Conservation (phyloP, 176 grass and related monocot genomes). For the Typha latifolia region DNA sequence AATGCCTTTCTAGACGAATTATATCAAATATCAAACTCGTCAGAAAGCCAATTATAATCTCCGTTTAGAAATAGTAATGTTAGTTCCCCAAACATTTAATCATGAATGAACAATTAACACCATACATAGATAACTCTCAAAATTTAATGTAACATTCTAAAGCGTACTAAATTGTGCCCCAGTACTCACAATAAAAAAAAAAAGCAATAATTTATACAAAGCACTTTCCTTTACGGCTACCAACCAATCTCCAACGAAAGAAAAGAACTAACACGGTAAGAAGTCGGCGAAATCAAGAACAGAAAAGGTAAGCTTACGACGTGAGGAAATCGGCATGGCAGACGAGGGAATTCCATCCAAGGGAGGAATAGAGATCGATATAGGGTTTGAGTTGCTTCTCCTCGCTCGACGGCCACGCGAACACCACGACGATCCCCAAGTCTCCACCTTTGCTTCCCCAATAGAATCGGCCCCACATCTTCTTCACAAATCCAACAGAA, state of each 20-base stretch:
- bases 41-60: too few species aligned
- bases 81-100: background rate
- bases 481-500: background rate
- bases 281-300: background rate
- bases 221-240: background rate
- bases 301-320: conserved; percentile 28
- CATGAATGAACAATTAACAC: background rate
- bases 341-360: conserved; percentile 69
- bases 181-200: background rate
- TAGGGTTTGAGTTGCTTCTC: conserved; percentile 63
- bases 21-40: too few species aligned
- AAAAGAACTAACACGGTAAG: background rate
- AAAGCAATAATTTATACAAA: background rate
- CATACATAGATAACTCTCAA: background rate
- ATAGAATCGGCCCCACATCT: conserved; percentile 79
- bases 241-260: background rate
- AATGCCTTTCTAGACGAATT: too few species aligned
- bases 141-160: background rate
- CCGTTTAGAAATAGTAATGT: background rate
- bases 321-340: conserved; percentile 86
- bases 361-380: conserved; percentile 61
- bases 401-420: conserved; percentile 85
- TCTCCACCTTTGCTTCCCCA: conserved; percentile 34
- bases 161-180: background rate
- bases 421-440: conserved; percentile 75